Evolutionary conservation across 345 rosid species (phyloP).

Genomic region (Luvunga scandens): DNA sequence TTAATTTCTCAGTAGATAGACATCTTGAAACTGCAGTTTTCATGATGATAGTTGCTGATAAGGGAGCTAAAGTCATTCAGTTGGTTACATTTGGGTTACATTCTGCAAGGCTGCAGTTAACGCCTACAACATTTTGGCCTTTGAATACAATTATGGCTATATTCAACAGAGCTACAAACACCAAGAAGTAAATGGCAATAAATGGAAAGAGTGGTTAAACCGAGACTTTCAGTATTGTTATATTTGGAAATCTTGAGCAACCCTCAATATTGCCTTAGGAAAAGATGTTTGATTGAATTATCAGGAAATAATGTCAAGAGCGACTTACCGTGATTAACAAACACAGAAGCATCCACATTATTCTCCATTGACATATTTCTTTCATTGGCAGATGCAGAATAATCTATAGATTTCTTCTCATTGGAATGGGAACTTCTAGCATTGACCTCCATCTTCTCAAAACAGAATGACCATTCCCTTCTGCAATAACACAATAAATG

Average conservation of each 20-base stretch:
- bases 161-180: background rate
- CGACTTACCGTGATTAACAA: conserved; percentile 49
- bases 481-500: conserved; percentile 5
- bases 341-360: conserved; percentile 28
- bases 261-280: background rate
- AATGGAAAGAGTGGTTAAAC: background rate
- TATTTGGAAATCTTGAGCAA: background rate
- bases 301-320: background rate
- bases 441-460: conserved; percentile 28
- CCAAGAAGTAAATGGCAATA: background rate
- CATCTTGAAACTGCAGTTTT: background rate
- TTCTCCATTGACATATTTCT: conserved; percentile 31
- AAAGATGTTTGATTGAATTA: background rate
- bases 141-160: background rate
- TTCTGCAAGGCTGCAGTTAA: background rate
- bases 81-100: background rate
- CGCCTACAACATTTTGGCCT: background rate
- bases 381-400: conserved; percentile 28
- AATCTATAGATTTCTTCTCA: conserved; percentile 33
- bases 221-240: background rate
- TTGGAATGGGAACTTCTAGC: conserved; percentile 33
- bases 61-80: background rate
- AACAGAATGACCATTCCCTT: conserved; percentile 39
- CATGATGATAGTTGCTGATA: background rate
- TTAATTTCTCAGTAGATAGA: background rate